These are phyloP conservation scores for Penicillium bialowiezense DNA, from an alignment of 495 filamentous ascomycete genomes.

Conservation along the genomic window DNA sequence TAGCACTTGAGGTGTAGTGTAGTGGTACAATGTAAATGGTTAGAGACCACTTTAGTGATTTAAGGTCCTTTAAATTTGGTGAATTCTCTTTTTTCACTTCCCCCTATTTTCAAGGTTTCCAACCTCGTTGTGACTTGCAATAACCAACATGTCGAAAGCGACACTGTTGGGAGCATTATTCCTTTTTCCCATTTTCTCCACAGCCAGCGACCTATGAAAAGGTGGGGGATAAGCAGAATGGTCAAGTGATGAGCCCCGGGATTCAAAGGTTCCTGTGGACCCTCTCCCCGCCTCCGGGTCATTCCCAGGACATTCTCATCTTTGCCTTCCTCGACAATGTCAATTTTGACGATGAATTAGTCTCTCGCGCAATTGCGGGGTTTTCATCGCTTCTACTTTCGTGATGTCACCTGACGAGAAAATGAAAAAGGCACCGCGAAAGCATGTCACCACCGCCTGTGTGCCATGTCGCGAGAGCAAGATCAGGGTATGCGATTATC, in stretches of 20 bases:
- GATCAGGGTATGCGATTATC: conserved; percentile 35
- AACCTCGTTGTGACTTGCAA: no score
- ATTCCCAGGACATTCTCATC: background rate
- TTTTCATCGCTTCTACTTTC: background rate
- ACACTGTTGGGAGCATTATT: no score
- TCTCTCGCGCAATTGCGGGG: background rate
- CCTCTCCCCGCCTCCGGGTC: conserved; percentile 13
- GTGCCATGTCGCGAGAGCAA: conserved; percentile 51
- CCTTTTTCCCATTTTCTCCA: no score
- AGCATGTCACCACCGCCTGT: conserved; percentile 49
- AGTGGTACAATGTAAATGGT: no score
- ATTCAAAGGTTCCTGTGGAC: no score
- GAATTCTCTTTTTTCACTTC: conserved; percentile 7
- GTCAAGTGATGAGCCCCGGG: no score
- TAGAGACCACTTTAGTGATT: no score
- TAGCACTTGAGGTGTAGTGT: no score
- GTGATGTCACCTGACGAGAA: conserved; percentile 34
- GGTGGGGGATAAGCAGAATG: no score
- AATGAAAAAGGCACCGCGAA: conserved; percentile 37
- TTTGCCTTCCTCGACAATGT: background rate
- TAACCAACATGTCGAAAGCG: no score
- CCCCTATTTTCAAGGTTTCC: conserved; percentile 16
- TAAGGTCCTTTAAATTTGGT: no score
- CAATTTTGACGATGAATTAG: background rate
- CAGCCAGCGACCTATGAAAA: no score